phyloP scores from a whole-genome alignment of 805 yeast genomes.

The Torulaspora gathmanii region DNA sequence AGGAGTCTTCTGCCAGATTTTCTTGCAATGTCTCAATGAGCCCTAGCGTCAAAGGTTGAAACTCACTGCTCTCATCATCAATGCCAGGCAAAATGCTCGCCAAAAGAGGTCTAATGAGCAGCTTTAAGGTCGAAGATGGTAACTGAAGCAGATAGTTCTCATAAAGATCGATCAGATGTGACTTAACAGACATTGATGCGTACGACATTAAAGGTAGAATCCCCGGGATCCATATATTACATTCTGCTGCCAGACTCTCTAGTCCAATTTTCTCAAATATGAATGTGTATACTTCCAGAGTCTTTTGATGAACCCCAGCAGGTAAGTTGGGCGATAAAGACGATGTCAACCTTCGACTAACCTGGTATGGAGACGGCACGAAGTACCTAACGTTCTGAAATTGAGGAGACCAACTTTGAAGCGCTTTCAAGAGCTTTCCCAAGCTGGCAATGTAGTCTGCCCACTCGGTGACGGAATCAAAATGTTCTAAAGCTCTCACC shows the following conservation, averaged over 20 bases:
- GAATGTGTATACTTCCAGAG: conserved; percentile 68
- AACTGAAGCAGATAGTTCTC: conserved; percentile 50
- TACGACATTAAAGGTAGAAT: conserved; percentile 82
- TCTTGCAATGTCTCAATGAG: conserved; percentile 57
- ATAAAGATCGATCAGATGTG: conserved; percentile 62
- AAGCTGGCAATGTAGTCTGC: conserved; percentile 94
- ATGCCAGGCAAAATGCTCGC: conserved; percentile 78
- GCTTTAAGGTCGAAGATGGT: conserved; percentile 46
- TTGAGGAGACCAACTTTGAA: conserved; percentile 46
- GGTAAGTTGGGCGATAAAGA: conserved; percentile 82
- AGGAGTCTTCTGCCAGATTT: conserved; percentile 57
- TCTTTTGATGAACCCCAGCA: conserved; percentile 91
- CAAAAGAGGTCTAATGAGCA: conserved; percentile 62
- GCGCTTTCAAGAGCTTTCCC: conserved; percentile 69
- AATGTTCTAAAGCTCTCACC: conserved; percentile 65
- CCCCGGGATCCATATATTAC: conserved; percentile 88
- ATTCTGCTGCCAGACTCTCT: conserved; percentile 48
- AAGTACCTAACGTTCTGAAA: conserved; percentile 41
- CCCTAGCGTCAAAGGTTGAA: conserved; percentile 54
- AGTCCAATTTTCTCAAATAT: conserved; percentile 62
- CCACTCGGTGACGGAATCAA: conserved; percentile 91
- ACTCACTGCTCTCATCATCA: conserved; percentile 89
- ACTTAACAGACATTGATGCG: conserved; percentile 85
- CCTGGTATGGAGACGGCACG: conserved; percentile 63
- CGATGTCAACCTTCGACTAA: conserved; percentile 67